phyloP scores from a whole-genome alignment of 441 rosid genomes.

The Capsella rubella region DNA sequence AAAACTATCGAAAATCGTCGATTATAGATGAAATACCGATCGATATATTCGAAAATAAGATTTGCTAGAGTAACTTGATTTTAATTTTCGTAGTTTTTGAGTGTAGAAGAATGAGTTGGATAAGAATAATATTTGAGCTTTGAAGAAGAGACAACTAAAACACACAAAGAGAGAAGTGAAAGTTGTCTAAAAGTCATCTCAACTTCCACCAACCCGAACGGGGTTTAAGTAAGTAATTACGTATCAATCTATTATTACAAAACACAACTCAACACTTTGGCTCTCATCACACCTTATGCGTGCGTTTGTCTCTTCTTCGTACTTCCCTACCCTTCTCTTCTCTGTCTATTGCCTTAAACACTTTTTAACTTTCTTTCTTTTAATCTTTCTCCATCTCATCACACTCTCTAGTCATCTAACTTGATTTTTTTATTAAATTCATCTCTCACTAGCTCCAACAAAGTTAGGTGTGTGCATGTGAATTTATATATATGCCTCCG shows the following conservation, averaged over 20 bases:
- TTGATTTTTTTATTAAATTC: slow-evolving; percentile 13
- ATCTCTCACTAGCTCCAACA: slow-evolving; percentile 17
- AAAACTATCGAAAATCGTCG: neutral
- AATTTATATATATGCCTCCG: slow-evolving; percentile 8
- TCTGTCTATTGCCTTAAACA: slow-evolving; percentile 12
- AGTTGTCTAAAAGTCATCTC: slow-evolving; percentile 39
- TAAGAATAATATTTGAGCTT: slow-evolving; percentile 5
- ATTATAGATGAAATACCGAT: neutral
- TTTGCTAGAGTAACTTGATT: too few relatives aligned
- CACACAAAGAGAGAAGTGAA: slow-evolving; percentile 26
- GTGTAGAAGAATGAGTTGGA: slow-evolving; percentile 28
- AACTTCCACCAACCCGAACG: slow-evolving; percentile 42
- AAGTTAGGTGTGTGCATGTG: slow-evolving; percentile 41
- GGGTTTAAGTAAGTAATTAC: slow-evolving; percentile 37
- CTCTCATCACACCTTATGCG: slow-evolving; percentile 43
- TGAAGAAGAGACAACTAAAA: slow-evolving; percentile 9
- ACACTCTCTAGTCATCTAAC: neutral
- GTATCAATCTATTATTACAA: slow-evolving; percentile 36
- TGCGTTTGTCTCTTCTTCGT: slow-evolving; percentile 28
- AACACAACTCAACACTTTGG: slow-evolving; percentile 25
- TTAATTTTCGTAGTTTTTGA: slow-evolving; percentile 5
- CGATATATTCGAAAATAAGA: too few relatives aligned
- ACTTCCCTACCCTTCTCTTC: slow-evolving; percentile 28
- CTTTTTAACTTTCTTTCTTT: neutral
- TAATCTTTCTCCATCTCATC: neutral